Evolutionary conservation across 2,329 filamentous ascomycete species (phyloP).

Genomic region (Colletotrichum zoysiae): DNA sequence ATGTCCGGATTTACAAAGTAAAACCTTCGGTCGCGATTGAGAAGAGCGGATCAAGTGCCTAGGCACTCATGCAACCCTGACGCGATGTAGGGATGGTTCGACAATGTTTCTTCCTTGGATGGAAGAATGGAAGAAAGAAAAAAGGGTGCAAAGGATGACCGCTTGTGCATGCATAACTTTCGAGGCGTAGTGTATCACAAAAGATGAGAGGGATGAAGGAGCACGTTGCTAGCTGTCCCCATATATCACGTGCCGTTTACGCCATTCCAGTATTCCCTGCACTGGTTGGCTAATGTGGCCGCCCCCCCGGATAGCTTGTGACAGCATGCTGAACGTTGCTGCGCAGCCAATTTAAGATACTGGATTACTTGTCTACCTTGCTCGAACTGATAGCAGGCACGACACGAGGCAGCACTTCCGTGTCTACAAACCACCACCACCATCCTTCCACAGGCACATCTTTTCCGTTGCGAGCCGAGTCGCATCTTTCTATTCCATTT

Average conservation of each 20-base stretch:
- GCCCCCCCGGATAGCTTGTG: conserved; percentile 29
- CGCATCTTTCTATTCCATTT: background rate
- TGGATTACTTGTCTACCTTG: conserved; percentile 39
- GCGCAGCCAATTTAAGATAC: conserved; percentile 36
- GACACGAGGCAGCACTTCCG: conserved; percentile 29
- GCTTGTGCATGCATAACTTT: background rate
- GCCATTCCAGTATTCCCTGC: background rate
- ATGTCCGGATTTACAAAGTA: background rate
- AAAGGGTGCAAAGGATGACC: background rate
- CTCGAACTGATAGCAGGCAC: conserved; percentile 27
- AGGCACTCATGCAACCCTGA: background rate
- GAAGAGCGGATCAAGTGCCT: background rate
- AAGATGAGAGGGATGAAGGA: background rate
- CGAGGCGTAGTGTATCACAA: background rate
- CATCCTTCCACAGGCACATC: conserved; percentile 1
- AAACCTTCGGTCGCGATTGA: background rate
- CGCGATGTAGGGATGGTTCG: background rate
- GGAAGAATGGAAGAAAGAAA: background rate
- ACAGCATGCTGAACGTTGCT: conserved; percentile 31
- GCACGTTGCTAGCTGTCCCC: background rate
- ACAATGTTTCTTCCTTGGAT: background rate
- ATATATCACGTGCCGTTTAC: conserved; percentile 13
- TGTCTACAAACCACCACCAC: conserved; percentile 27
- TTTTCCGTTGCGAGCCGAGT: background rate
- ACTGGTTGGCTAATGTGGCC: conserved; percentile 6